phyloP scores from a whole-genome alignment of 2,329 filamentous ascomycete species.

The Blastomyces percursus region DNA sequence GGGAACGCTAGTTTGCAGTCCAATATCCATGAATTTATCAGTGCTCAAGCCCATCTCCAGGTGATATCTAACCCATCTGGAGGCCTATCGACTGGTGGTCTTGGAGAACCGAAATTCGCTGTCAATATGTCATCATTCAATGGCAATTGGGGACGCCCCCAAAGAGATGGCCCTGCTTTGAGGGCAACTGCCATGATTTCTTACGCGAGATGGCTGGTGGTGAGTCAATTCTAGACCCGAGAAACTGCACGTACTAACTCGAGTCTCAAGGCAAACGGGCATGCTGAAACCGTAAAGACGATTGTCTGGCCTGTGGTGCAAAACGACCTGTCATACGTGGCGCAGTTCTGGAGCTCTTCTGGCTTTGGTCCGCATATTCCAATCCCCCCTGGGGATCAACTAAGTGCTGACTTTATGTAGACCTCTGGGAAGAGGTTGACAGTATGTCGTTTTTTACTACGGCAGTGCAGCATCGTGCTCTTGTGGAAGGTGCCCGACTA shows the following conservation, averaged over 20 bases:
- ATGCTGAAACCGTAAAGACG: constrained; percentile 39
- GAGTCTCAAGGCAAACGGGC: constrained; percentile 39
- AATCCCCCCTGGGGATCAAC: not conserved
- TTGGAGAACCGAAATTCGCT: constrained; percentile 64
- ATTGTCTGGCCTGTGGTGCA: constrained; percentile 61
- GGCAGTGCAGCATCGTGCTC: constrained; percentile 54
- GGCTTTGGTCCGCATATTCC: constrained; percentile 39
- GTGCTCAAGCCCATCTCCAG: constrained; percentile 54
- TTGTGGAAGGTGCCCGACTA: constrained; percentile 49
- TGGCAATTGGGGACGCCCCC: constrained; percentile 62
- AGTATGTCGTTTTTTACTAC: constrained; percentile 71
- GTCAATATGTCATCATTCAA: constrained; percentile 53
- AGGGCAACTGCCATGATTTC: constrained; percentile 26
- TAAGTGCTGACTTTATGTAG: constrained; percentile 13
- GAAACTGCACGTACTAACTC: not conserved
- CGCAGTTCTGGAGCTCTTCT: constrained; percentile 56
- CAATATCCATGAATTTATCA: constrained; percentile 57
- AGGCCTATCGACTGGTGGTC: constrained; percentile 37
- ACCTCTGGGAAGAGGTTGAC: constrained; percentile 70
- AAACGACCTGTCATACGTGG: constrained; percentile 64
- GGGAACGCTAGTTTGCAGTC: constrained; percentile 50
- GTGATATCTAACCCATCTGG: constrained; percentile 59
- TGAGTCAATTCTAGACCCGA: constrained; percentile 10
- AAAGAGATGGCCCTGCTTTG: constrained; percentile 40
- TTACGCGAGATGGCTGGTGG: constrained; percentile 56